Conservation (phyloP, 208 protist genomes). For the Ichthyophonus hoferi region DNA sequence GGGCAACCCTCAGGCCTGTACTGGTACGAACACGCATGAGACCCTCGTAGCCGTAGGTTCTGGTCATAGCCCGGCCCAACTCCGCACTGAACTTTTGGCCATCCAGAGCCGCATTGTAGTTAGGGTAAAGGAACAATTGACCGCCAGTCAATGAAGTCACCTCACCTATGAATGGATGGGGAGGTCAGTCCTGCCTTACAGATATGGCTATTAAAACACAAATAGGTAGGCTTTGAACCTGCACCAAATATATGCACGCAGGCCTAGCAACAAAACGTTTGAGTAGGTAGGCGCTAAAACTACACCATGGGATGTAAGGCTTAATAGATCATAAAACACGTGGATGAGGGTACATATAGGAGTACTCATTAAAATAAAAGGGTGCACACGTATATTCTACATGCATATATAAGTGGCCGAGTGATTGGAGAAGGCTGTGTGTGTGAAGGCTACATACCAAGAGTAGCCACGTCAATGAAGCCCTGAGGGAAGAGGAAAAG, state of each 20-base stretch:
- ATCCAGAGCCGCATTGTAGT: conserved; percentile 68
- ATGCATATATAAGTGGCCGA: background rate
- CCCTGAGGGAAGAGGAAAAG: conserved; percentile 73
- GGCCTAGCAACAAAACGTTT: too few relatives aligned
- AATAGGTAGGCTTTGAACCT: background rate
- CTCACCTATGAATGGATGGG: background rate
- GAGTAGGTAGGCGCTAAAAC: too few relatives aligned
- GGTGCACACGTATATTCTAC: too few relatives aligned
- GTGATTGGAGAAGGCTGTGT: too few relatives aligned
- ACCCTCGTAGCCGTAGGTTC: conserved; percentile 19
- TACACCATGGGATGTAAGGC: too few relatives aligned
- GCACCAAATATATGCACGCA: too few relatives aligned
- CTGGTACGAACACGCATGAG: conserved; percentile 50
- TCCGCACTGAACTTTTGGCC: conserved; percentile 23
- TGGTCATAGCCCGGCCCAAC: background rate
- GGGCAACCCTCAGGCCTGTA: background rate
- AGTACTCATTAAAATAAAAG: too few relatives aligned
- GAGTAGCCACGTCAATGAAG: conserved; percentile 76
- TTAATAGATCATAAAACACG: too few relatives aligned
- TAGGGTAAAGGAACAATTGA: conserved; percentile 40
- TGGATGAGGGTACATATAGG: too few relatives aligned
- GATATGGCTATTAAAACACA: background rate
- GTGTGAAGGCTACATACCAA: conserved; percentile 48
- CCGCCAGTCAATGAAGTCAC: conserved; percentile 6
- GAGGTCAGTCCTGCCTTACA: background rate